Base-by-base conservation (phyloP, 2,329 filamentous ascomycete species). In the Alternaria tenuissima region DNA sequence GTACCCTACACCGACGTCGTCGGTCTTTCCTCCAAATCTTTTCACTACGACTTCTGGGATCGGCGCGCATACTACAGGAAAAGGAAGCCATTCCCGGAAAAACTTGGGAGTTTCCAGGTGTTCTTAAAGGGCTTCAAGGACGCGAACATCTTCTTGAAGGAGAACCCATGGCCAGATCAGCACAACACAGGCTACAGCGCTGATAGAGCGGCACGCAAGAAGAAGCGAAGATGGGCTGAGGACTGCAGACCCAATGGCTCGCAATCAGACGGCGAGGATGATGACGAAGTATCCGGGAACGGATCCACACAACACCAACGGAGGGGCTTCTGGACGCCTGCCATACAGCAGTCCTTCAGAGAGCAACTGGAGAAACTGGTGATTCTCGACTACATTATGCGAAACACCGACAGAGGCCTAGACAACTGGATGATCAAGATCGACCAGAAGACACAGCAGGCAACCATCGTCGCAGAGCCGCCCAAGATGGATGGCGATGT, bases 381-480 rank as follows among this genome's bases (percentile, higher is more conserved):
- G 22, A 96, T 99, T 72, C 80, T 99, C 66, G 95, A 99, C 80
- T 99, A 99, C 77, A 96, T 99, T 65, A 99, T 99, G 95, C 88
- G 95, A 59, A 99, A 99, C 75, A 99, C 95, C 2, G 95, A 99
- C 77, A 88, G 95, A 80, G 95, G 95, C 2, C 83, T 97, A 57
- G 95, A 99, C 77, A 99, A 99, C 72, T 99, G 95, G 95, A 99
- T 99, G 95, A 93, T 99, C 75, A 95, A 93, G 78, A 92, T 99
- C 32, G 94, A 99, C 78, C 92, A 89, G 85, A 87, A 93, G 69
- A 89, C 87, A 3, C 88, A 95, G 72, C 87, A 91, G 71, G 94
- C 95, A 12, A 92, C 91, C 7, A 92, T 99, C 66, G 89, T 91
- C 16, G 93, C 93, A 0, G 93, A 97, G 61, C 92, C 94, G 11